Evolutionary conservation across 441 rosid species (phyloP), one percentile per base, ranked within the genome.

Genomic region (Macaranga tanarius): DNA sequence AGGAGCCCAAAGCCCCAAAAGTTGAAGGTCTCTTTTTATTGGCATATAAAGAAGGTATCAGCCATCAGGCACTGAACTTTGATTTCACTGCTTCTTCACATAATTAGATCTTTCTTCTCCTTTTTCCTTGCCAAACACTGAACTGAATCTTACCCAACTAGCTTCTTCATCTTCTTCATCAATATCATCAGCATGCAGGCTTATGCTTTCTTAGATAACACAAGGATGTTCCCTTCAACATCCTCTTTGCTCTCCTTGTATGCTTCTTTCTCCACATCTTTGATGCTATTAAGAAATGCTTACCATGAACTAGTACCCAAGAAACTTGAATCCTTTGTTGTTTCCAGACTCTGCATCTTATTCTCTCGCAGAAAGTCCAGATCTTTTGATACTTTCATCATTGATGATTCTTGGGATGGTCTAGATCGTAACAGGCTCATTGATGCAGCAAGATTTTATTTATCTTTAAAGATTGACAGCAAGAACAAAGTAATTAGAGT

Each of bases 231-330:
- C 13, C 77, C 77, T 13, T 42, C 78, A 47, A 28, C 63, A 12
- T 62, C 73, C 40, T 68, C 64, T 25, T 20, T 69, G 22, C 48
- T 75, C 22, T 62, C 77, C 16, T 23, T 50, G 25, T 54, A 69
- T 11, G 77, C 73, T 0, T 75, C 77, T 22, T 75, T 75, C 59
- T 75, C 78, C 78, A 75, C 78, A 6, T 47, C 69, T 1, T 1
- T 62, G 25, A 56, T 75, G 73, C 73, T 69, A 0, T 25, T 58
- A 40, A 19, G 66, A 47, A 66, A 73, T 15, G 59, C 47, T 10
- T 65, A 57, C 48, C 69, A 8, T 47, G 71, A 65, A 34, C 17
- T 58, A 12, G 65, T 65, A 0, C 71, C 71, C 20, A 12, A 66
- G 28, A 47, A 22, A 11, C 48, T 58, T n/a, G 51, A 68, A 68